Conservation (phyloP, 176 grass and related monocot genomes). For the Musa troglodytarum region DNA sequence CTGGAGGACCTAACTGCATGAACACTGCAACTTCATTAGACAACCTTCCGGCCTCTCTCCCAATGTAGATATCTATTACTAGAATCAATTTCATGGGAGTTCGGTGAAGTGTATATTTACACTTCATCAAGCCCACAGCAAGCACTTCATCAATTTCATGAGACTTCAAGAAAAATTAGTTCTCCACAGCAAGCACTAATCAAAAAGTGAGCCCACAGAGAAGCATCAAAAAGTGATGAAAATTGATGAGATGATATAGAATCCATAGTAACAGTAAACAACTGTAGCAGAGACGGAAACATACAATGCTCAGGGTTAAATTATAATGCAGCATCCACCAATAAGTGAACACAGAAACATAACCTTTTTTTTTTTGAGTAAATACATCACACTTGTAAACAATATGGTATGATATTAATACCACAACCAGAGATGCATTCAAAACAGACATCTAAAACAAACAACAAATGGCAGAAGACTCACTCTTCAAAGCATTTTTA, state of each 20-base stretch:
- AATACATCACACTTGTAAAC: neutral
- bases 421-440: neutral
- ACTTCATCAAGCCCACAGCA: too few relatives aligned
- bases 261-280: too few relatives aligned
- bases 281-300: neutral
- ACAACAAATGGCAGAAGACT: constrained; percentile 12
- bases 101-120: too few relatives aligned
- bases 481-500: constrained; percentile 88
- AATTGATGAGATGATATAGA: too few relatives aligned
- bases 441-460: neutral
- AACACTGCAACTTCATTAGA: neutral
- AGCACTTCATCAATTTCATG: too few relatives aligned
- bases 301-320: neutral
- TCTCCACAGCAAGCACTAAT: neutral
- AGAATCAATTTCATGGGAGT: too few relatives aligned
- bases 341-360: too few relatives aligned
- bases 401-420: neutral
- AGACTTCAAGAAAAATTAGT: neutral
- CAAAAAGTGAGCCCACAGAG: neutral
- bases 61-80: neutral
- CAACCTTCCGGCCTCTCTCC: neutral
- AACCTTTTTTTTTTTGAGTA: neutral
- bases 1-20: too few relatives aligned
- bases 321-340: neutral
- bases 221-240: too few relatives aligned